A percentile compares a stretch with the other conserved stretches of the same genome.
Evolutionary conservation across 2,329 filamentous ascomycete genomes (phyloP).

Genomic region (Cordyceps sp.): DNA sequence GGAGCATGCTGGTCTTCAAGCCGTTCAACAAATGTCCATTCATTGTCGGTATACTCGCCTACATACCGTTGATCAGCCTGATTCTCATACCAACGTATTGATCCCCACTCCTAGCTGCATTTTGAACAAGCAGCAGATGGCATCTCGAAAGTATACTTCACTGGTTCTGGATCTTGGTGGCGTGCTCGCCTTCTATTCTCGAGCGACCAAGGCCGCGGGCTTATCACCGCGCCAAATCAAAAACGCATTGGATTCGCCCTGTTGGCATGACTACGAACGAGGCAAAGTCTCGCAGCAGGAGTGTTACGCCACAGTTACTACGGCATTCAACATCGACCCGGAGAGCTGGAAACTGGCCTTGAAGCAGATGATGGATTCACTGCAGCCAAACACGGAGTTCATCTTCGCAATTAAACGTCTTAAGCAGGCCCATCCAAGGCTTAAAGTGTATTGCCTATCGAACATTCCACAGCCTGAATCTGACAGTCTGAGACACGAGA

Average conservation of each 20-base stretch:
- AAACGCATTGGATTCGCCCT: not conserved
- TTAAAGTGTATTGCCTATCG: not conserved
- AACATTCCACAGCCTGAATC: not conserved
- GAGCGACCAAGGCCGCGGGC: not conserved
- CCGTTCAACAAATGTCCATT: too few relatives aligned
- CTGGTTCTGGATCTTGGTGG: not conserved
- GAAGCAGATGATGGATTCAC: not conserved
- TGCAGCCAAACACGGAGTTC: not conserved
- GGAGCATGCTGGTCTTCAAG: too few relatives aligned
- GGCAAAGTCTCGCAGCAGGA: not conserved
- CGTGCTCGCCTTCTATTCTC: not conserved
- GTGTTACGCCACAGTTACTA: not conserved
- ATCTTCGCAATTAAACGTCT: not conserved
- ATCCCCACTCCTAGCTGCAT: not conserved
- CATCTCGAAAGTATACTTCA: not conserved
- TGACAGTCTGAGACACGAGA: not conserved
- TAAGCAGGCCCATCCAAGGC: not conserved
- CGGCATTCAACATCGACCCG: not conserved
- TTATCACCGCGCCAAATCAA: not conserved
- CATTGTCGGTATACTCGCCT: too few relatives aligned
- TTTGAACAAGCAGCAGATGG: not conserved
- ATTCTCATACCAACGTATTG: not conserved
- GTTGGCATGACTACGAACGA: not conserved
- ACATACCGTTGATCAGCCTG: not conserved
- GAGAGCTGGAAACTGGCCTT: not conserved